phyloP scores from a whole-genome alignment of 2,329 filamentous ascomycete genomes.

The Lecanicillium sp. region DNA sequence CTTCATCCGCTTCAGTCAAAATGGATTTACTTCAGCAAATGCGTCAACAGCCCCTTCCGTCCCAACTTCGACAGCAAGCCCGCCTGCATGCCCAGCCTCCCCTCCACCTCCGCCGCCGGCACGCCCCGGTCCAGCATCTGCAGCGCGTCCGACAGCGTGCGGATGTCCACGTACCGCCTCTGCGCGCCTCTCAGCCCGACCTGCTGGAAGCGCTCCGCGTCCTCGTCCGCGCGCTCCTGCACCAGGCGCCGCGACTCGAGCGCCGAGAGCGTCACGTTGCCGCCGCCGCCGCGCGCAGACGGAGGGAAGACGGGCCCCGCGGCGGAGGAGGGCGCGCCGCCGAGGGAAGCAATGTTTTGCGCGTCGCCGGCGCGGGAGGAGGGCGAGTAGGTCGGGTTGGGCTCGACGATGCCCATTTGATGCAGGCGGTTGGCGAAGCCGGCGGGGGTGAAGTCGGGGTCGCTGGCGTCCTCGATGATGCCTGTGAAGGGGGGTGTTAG shows the following conservation, averaged over 20 bases:
- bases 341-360: conserved; percentile 14
- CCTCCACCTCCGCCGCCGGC: conserved; percentile 38
- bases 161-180: conserved; percentile 42
- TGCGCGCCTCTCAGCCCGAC: conserved; percentile 24
- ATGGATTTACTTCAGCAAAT: not conserved
- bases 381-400: conserved; percentile 47
- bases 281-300: conserved; percentile 22
- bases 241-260: conserved; percentile 42
- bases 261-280: conserved; percentile 42
- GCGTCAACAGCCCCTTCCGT: conserved; percentile 16
- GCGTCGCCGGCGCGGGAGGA: conserved; percentile 38
- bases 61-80: conserved; percentile 43
- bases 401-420: conserved; percentile 49
- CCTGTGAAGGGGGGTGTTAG: conserved; percentile 23
- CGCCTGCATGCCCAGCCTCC: conserved; percentile 36
- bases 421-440: conserved; percentile 46
- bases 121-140: conserved; percentile 37
- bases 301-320: conserved; percentile 23
- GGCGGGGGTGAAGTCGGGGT: conserved; percentile 36
- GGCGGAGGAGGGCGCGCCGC: conserved; percentile 18
- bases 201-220: conserved; percentile 36
- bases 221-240: conserved; percentile 37
- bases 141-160: conserved; percentile 41
- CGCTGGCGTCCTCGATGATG: conserved; percentile 33
- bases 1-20: not conserved